Base-by-base conservation (phyloP, 768 basidiomycete species). In the Tricholoma flavovirens region DNA sequence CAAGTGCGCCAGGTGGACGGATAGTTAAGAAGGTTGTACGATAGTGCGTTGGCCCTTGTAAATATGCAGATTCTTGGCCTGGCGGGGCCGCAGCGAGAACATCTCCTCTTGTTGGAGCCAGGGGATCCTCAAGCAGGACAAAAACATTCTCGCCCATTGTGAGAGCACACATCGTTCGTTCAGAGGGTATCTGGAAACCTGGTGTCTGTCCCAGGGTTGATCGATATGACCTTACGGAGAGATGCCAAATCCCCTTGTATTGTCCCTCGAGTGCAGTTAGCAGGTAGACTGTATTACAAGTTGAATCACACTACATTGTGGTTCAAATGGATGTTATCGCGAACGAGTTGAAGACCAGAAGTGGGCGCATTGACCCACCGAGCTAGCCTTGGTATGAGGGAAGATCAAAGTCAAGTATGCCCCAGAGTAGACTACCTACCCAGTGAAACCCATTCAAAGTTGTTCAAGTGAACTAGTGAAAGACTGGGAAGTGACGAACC, bases 301-400 rank as follows among this genome's bases (percentile, higher is more conserved):
- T 62, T 59, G 58, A 36, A 61, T 72, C 38, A 19, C 50, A 67
- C 48, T 54, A 77, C 88, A 67, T 86, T 83, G 67, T 91, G 88
- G 60, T 91, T 91, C 35, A 77, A 73, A 2, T 75, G 57, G 45
- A 92, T 84, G 60, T 90, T 90, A 43, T 87, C 80, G 58, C 76
- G 71, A 33, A 91, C 84, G 49, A 86, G 77, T 51, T 84, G 79
- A 19, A 91, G 69, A 26, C 88, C 87, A 53, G 81, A 78, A 10
- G 83, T 77, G 3, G 90, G 89, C n/a, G 89, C 86, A 69, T 91
- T 90, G 26, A 85, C 79, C 90, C 88, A 90, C 60, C 90, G 80
- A 42, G 87, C 90, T 52, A 92, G 72, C 46, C 89, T 90, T 60
- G 22, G 53, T 32, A 57, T 49, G 49, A 19, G 46, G 55, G 59